A percentile compares a stretch with the other conserved stretches of the same genome.
Evolutionary conservation across 1,139 yeast genomes (phyloP).

Genomic region (Lodderomyces theae): DNA sequence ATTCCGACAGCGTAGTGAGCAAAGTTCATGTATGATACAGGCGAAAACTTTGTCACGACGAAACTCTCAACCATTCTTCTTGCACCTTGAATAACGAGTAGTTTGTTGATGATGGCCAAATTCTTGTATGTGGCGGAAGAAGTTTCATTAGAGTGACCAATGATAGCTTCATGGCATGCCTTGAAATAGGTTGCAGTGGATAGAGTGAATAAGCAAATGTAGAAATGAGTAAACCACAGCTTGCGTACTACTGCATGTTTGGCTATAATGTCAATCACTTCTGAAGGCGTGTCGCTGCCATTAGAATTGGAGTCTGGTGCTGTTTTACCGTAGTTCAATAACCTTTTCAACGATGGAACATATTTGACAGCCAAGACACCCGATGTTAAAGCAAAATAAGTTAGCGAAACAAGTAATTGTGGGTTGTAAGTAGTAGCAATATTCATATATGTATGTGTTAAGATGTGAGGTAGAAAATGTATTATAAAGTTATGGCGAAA

Average conservation of each 20-base stretch:
- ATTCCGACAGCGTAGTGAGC: slow-evolving; percentile 77
- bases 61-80: slow-evolving; percentile 65
- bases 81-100: slow-evolving; percentile 51
- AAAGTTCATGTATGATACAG: slow-evolving; percentile 61
- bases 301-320: slow-evolving; percentile 4
- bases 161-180: slow-evolving; percentile 6
- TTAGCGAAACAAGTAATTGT: slow-evolving; percentile 5
- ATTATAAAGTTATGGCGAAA: background rate
- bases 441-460: background rate
- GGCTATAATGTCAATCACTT: slow-evolving; percentile 8
- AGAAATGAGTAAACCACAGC: slow-evolving; percentile 48
- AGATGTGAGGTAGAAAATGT: background rate
- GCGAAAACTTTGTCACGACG: slow-evolving; percentile 46
- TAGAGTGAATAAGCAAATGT: slow-evolving; percentile 28
- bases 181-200: slow-evolving; percentile 10
- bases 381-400: slow-evolving; percentile 1
- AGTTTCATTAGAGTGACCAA: slow-evolving; percentile 8
- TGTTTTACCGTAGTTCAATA: slow-evolving; percentile 22
- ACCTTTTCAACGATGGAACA: slow-evolving; percentile 15
- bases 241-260: slow-evolving; percentile 43
- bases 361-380: slow-evolving; percentile 14
- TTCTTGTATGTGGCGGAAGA: slow-evolving; percentile 17
- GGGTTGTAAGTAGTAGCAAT: slow-evolving; percentile 3
- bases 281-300: background rate
- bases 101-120: slow-evolving; percentile 15